Percentiles rank a stretch among this genome's conserved stretches.
phyloP scores from a whole-genome alignment of 2,329 filamentous ascomycete species.

The Monosporascus ibericus region DNA sequence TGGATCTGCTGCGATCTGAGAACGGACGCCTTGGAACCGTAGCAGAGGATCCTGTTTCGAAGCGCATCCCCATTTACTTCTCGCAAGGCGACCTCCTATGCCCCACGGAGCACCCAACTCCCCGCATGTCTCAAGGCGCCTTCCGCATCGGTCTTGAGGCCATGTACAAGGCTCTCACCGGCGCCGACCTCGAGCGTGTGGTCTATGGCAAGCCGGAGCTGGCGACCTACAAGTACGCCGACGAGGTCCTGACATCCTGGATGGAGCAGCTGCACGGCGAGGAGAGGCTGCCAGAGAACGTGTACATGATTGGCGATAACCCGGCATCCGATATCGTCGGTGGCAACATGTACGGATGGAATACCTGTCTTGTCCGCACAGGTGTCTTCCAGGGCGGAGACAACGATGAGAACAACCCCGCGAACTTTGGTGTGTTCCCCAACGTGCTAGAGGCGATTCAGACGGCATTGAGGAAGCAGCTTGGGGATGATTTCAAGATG shows the following conservation, averaged over 20 bases:
- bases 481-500: constrained; percentile 69
- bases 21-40: constrained; percentile 60
- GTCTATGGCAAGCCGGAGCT: constrained; percentile 71
- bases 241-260: constrained; percentile 66
- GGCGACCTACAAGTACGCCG: constrained; percentile 74
- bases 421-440: constrained; percentile 68
- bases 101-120: constrained; percentile 58
- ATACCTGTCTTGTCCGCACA: constrained; percentile 71
- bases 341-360: constrained; percentile 78
- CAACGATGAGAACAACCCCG: constrained; percentile 71
- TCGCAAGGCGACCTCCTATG: constrained; percentile 44
- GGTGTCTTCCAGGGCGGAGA: constrained; percentile 73
- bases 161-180: constrained; percentile 66
- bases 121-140: constrained; percentile 67
- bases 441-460: constrained; percentile 69
- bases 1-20: constrained; percentile 64
- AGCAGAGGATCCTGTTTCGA: constrained; percentile 57
- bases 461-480: constrained; percentile 60
- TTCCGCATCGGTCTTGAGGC: constrained; percentile 70
- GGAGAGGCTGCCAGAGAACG: constrained; percentile 59
- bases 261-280: constrained; percentile 72
- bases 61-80: constrained; percentile 69
- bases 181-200: constrained; percentile 66
- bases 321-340: constrained; percentile 68
- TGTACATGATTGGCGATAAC: constrained; percentile 76